Percentiles rank a stretch among this genome's conserved stretches.
Evolutionary conservation across 805 yeast species (phyloP).

Genomic region (Metschnikowia santaceciliae): DNA sequence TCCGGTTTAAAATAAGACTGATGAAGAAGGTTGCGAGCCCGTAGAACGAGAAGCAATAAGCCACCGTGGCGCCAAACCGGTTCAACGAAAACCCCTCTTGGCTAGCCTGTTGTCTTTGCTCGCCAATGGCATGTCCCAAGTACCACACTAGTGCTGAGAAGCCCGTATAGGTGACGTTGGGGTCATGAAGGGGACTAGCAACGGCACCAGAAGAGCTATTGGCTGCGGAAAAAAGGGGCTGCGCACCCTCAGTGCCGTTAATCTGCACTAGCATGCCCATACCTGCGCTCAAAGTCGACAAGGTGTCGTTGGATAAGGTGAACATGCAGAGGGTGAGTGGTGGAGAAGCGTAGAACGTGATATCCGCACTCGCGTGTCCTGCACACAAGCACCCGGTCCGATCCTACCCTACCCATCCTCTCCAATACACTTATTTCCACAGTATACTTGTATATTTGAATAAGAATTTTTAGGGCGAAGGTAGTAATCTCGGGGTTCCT

Average conservation of each 20-base stretch:
- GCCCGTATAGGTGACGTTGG: neutral
- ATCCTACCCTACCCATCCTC: too few species aligned
- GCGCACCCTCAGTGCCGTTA: neutral
- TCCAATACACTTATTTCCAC: too few species aligned
- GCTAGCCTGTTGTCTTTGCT: slow-evolving; percentile 11
- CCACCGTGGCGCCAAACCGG: slow-evolving; percentile 21
- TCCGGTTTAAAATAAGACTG: slow-evolving; percentile 37
- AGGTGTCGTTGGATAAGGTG: slow-evolving; percentile 1
- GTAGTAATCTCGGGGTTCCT: neutral
- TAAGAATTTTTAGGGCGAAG: too few species aligned
- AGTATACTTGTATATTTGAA: too few species aligned
- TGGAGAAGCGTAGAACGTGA: neutral
- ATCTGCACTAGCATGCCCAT: neutral
- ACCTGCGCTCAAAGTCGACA: neutral
- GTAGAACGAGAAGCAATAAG: slow-evolving; percentile 34
- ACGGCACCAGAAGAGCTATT: neutral
- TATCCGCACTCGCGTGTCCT: neutral
- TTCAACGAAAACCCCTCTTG: slow-evolving; percentile 11
- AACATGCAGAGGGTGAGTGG: neutral
- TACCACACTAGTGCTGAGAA: slow-evolving; percentile 1
- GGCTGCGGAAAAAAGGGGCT: neutral
- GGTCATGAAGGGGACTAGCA: neutral
- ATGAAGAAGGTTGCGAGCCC: slow-evolving; percentile 36
- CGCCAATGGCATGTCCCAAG: slow-evolving; percentile 12
- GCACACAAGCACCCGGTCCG: neutral